phyloP scores from a whole-genome alignment of 805 yeast species.

The Suhomyces pyralidae region DNA sequence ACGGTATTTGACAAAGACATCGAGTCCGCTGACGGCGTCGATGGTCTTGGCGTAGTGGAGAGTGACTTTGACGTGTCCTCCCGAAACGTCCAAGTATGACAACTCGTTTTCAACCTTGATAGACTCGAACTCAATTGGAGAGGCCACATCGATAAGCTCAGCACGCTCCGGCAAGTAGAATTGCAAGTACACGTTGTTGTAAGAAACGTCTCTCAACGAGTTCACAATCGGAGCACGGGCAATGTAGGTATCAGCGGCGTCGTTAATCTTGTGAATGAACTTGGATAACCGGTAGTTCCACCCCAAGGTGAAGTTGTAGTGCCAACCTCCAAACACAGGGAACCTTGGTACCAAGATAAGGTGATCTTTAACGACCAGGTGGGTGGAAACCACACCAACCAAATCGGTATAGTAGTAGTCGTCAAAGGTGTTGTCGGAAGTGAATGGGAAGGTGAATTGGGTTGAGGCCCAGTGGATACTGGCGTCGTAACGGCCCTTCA shows the following conservation, averaged over 20 bases:
- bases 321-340: conserved; percentile 97
- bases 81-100: conserved; percentile 68
- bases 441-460: conserved; percentile 57
- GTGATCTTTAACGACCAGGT: conserved; percentile 41
- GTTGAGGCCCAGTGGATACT: conserved; percentile 57
- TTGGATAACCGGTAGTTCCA: conserved; percentile 66
- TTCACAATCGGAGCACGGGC: conserved; percentile 68
- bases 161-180: conserved; percentile 90
- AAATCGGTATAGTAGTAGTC: conserved; percentile 82
- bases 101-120: conserved; percentile 34
- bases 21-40: conserved; percentile 60
- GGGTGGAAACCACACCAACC: conserved; percentile 91
- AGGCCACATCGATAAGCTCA: conserved; percentile 48
- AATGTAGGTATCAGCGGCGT: conserved; percentile 48
- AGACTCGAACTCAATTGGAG: conserved; percentile 48
- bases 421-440: conserved; percentile 27
- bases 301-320: conserved; percentile 92
- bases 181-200: conserved; percentile 56
- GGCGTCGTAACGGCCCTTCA: conserved; percentile 50
- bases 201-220: conserved; percentile 68
- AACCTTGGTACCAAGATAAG: conserved; percentile 76
- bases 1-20: conserved; percentile 59
- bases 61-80: conserved; percentile 76
- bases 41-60: conserved; percentile 59
- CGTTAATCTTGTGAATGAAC: conserved; percentile 44